Evolutionary conservation across 2,329 filamentous ascomycete species (phyloP).

Genomic region (Talaromyces piceae): DNA sequence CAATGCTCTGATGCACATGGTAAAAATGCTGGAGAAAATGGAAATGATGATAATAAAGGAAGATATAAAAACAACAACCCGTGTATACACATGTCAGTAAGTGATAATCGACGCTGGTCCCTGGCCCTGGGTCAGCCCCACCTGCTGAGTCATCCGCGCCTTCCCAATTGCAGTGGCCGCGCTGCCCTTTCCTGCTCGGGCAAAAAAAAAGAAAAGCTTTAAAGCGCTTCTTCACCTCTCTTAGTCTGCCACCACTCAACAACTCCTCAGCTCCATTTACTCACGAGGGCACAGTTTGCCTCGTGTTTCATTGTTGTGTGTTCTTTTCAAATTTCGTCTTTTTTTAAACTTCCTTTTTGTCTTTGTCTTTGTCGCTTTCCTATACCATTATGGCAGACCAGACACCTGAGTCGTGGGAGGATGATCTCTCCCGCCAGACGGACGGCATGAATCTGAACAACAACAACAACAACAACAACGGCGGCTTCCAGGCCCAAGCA

Average conservation of each 20-base stretch:
- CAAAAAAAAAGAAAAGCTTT: slow-evolving; percentile 1
- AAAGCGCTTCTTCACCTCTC: neutral
- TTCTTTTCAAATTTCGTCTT: slow-evolving; percentile 11
- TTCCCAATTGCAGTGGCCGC: no score
- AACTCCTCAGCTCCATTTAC: neutral
- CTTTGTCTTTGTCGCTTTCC: slow-evolving; percentile 14
- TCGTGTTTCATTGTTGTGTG: slow-evolving; percentile 14
- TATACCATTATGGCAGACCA: slow-evolving; percentile 63
- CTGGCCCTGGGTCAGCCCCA: neutral
- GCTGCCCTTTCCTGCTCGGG: neutral
- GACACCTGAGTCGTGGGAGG: slow-evolving; percentile 84
- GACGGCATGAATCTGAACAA: slow-evolving; percentile 68
- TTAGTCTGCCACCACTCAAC: neutral
- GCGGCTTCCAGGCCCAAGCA: slow-evolving; percentile 42
- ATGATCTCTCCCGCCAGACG: slow-evolving; percentile 72
- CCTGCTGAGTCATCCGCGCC: slow-evolving; percentile 9
- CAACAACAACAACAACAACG: slow-evolving; percentile 22
- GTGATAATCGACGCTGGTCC: neutral
- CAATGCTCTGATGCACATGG: no score
- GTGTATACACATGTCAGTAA: no score
- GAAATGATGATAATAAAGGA: no score
- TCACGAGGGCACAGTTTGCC: neutral
- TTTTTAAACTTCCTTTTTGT: slow-evolving; percentile 1
- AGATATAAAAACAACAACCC: neutral
- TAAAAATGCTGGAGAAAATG: no score